A percentile compares a stretch with the other conserved stretches of the same genome.
Evolutionary conservation across 208 protist species (phyloP).

Genomic region (Leishmania aethiopica): DNA sequence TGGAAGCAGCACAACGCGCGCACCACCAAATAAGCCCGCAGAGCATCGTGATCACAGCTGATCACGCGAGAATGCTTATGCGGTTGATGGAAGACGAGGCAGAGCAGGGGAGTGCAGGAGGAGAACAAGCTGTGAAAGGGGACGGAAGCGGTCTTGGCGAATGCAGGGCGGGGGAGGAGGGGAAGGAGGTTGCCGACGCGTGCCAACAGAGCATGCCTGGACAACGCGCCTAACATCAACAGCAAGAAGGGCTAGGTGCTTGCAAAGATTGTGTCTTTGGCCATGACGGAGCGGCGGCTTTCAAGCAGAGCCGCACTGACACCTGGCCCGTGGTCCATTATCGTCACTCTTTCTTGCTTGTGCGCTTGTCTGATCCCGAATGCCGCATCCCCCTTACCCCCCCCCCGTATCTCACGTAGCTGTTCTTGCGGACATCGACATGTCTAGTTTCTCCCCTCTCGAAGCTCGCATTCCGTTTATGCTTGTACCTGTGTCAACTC

Average conservation of each 20-base stretch:
- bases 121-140: neutral
- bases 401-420: neutral
- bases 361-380: neutral
- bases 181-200: neutral
- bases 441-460: neutral
- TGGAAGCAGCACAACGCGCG: constrained; percentile 76
- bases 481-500: neutral
- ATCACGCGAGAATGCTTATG: neutral
- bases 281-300: neutral
- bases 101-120: neutral
- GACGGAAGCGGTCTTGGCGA: neutral
- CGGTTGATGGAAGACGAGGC: neutral
- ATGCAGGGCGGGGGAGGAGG: neutral
- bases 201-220: neutral
- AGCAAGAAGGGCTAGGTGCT: neutral
- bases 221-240: neutral
- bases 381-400: neutral
- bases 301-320: neutral
- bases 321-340: neutral
- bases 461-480: neutral
- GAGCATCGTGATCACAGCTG: neutral
- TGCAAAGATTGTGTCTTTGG: neutral
- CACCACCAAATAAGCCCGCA: constrained; percentile 7
- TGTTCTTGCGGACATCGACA: too few species aligned
- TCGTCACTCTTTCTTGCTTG: neutral